Base-by-base conservation (phyloP, 768 basidiomycete genomes). In the Termitomyces sp. region DNA sequence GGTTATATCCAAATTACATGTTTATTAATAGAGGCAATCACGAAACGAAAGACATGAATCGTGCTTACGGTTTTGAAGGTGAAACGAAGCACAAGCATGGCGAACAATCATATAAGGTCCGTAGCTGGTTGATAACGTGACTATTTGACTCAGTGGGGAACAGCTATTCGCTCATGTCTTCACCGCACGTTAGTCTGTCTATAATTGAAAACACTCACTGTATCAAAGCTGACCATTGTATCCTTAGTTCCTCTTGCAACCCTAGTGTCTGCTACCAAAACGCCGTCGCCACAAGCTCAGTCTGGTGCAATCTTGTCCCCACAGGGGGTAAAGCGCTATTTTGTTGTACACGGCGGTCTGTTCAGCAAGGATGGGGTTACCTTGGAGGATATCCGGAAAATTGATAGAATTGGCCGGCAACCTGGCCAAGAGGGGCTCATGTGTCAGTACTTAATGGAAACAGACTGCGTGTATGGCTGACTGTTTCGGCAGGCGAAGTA, bases 21-120 rank as follows among this genome's bases (percentile, higher is more conserved):
- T 96, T 82, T 71, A 84, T 99, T 68, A 98, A 99, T 70, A 84
- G 96, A 62, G 96, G 96, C 18, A 98, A 98, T 73, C 96, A 98
- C 67, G 94, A 96, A 74, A 87, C 93, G 59, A 91, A 92, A 70
- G 94, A 98, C 47, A 98, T 99, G 97, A 99, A 99, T 72, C 77
- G 88, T 50, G 83, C 87, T 22, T 94, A 96, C 70, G 94, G 94
- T 1, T 95, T 95, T 66, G 93, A 96, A 71, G 94, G 95, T 41
- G 97, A 99, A 75, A 90, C 86, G 32, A 96, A 96, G 67, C 90
- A 96, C 67, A 98, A 99, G 70, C 93, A 96, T 63, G 94, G 94
- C 30, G 94, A 97, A 66, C 87, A 94, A 69, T 88, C 92, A 0
- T 98, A 95, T 76, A 94, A 94, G 81, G 91, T 87, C 26, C 52